Percentiles rank a stretch among this genome's conserved stretches.
These are phyloP conservation scores for Diaporthe citriasiana DNA, from an alignment of 2,329 filamentous ascomycete species.

Conservation along the genomic window DNA sequence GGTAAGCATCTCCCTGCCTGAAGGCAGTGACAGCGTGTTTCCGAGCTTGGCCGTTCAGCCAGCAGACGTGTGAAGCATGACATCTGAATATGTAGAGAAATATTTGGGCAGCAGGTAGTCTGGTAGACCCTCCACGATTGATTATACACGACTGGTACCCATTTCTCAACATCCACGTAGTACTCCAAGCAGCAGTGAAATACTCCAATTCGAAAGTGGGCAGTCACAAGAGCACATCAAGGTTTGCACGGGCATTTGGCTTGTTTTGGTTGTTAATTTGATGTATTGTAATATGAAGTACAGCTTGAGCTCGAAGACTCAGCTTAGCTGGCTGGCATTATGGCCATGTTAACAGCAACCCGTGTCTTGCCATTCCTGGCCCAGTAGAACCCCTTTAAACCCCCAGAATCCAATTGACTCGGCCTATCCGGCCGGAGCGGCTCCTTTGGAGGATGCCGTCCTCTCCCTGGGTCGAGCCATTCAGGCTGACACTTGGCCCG, in stretches of 20 bases:
- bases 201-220: background rate
- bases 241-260: no score
- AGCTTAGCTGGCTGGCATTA: constrained; percentile 16
- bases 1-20: background rate
- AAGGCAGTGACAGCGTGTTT: background rate
- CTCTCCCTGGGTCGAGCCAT: constrained; percentile 1
- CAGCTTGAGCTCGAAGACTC: constrained; percentile 1
- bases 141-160: background rate
- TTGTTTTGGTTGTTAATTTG: background rate
- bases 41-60: background rate
- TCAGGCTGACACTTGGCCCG: constrained; percentile 11
- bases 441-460: constrained; percentile 16
- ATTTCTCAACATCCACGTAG: background rate
- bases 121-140: background rate
- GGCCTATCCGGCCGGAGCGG: constrained; percentile 17
- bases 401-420: constrained; percentile 12
- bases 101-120: background rate
- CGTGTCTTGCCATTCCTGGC: constrained; percentile 10
- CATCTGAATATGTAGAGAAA: background rate
- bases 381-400: background rate
- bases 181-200: background rate
- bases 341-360: constrained; percentile 16
- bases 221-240: background rate
- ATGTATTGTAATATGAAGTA: constrained; percentile 23
- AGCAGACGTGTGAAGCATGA: background rate